Conservation (phyloP, 179 eudicot species). For the Spinacia oleracea region DNA sequence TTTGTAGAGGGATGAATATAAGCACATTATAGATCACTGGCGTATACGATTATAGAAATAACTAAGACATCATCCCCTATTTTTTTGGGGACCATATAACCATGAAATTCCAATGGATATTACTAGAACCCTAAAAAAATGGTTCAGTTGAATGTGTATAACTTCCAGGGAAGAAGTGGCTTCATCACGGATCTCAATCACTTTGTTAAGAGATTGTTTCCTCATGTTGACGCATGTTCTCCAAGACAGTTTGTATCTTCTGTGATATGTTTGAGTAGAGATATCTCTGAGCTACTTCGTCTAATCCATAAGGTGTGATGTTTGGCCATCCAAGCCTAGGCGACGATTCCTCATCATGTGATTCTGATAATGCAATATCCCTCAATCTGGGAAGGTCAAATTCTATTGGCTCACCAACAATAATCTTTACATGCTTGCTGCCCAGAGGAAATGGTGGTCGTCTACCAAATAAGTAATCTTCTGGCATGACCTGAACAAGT, state of each 20-base stretch:
- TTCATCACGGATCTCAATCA: too few relatives aligned
- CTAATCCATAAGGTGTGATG: constrained; percentile 43
- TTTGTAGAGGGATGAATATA: too few relatives aligned
- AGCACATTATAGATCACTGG: too few relatives aligned
- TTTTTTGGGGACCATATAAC: too few relatives aligned
- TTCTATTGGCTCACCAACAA: constrained; percentile 67
- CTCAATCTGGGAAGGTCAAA: constrained; percentile 58
- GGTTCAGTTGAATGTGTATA: background rate
- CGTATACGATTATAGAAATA: too few relatives aligned
- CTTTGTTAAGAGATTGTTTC: constrained; percentile 25
- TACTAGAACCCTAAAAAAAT: background rate
- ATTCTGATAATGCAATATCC: constrained; percentile 41
- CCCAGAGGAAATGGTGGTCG: constrained; percentile 75
- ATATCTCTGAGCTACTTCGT: constrained; percentile 73
- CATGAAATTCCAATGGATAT: too few relatives aligned
- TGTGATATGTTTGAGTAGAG: constrained; percentile 69
- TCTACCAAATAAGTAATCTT: constrained; percentile 69
- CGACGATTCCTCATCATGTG: constrained; percentile 42
- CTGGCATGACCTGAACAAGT: constrained; percentile 83
- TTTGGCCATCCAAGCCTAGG: constrained; percentile 61
- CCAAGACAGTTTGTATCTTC: constrained; percentile 65
- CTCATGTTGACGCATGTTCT: constrained; percentile 49
- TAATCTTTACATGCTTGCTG: constrained; percentile 55
- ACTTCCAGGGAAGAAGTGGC: background rate
- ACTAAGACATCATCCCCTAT: too few relatives aligned